Evolutionary conservation across 1,139 yeast genomes (phyloP), one percentile per base, ranked within the genome.

Genomic region (Scheffersomyces lignicola): DNA sequence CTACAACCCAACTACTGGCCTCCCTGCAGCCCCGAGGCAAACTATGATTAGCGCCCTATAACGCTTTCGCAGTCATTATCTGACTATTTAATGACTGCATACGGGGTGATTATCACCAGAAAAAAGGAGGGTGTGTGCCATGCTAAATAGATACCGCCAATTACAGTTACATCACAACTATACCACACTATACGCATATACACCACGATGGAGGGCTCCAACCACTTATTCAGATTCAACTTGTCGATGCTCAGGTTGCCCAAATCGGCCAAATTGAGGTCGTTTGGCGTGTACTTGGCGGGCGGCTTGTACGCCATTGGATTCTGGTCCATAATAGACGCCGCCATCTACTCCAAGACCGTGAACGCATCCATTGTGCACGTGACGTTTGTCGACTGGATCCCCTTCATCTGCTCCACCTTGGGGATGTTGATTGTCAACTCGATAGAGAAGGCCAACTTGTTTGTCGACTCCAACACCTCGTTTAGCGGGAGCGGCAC

Each of bases 311-410:
- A 85, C 50, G 86, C 97, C 31, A 65, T 86, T 39, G 98, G 96
- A 8, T 82, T 90, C 56, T 92, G 96, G 94, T 67, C 83, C 24
- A 79, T 92, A 61, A 62, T 92, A 24, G 98, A 92, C 60, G 86
- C 96, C 1, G 89, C 95, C 3, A 74, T 92, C 27, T 92, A 78
- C 60, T 84, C 95, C 29, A 83, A 81, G 45, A 83, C 89, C 16
- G 83, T 82, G 37, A 90, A 92, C 63, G 96, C 92, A 1, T 83
- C 95, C 2, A 70, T 71, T 29, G 87, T 88, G 5, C 97, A 92
- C 56, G 87, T 92, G 22, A 81, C 94, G 4, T 85, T 92, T 55
- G 80, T 84, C 25, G 98, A 92, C 62, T 92, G 98, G 98, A 78
- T 92, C 35, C 98, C 98, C 5, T 81, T 85, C 45, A 75, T 92